Evolutionary conservation across 2,329 filamentous ascomycete genomes (phyloP), one percentile per base, ranked within the genome.

Genomic region (Zymoseptoria crescenta): DNA sequence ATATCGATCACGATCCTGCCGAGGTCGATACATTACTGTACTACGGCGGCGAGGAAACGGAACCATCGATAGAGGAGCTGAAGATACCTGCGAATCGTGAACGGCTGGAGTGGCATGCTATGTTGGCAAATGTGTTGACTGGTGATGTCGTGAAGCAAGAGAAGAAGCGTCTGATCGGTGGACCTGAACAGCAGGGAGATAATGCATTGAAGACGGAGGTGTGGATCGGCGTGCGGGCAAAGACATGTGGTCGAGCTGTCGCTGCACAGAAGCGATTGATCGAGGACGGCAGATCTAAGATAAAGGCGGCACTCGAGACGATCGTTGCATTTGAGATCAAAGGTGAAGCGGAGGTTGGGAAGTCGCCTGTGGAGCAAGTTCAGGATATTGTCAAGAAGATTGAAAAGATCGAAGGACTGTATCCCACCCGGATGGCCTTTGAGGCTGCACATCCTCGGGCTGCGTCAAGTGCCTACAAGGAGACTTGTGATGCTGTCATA

Each of bases 121-220:
- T 99, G 94, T 78, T 99, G 58, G 90, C 93, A 60, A 95, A 93
- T 13, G 94, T 99, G 3, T 78, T 99, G 65, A 96, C 92, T 0
- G 94, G 94, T 65, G 94, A 99, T 73, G 94, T 99, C 8, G 93
- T 99, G 59, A 90, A 91, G 69, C 94, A 99, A 74, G 94, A 99
- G 77, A 99, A 99, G 80, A 96, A 96, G 74, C 86, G 94, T 51
- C 75, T 99, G 69, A 94, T 95, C 65, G 92, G 91, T 52, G 87
- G 89, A 64, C 80, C 83, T 54, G 88, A 90, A 52, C 85, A 91
- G 64, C 88, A 88, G 69, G 83, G 84, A 30, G 83, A 87, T 58
- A 88, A 89, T 70, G 81, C 81, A 24, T 74, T 87, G 67, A 85
- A 83, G 68, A 78, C 78, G n/a, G 85, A 87, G 65, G 81, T 97